Evolutionary conservation across 805 yeast genomes (phyloP).

Genomic region (Saccharomyces kudriavzevii): DNA sequence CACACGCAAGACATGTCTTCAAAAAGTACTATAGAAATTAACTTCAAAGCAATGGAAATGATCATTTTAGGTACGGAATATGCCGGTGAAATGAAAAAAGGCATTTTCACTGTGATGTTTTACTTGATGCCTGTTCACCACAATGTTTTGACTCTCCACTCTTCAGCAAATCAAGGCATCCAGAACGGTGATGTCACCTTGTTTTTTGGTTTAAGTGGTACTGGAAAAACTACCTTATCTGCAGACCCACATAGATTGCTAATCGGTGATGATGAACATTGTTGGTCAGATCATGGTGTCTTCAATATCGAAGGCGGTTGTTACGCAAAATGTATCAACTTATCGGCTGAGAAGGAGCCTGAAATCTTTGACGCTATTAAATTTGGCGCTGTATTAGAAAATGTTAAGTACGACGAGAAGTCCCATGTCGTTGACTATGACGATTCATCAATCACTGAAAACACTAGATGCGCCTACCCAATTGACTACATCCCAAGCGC

Average conservation of each 20-base stretch:
- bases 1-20: conserved; percentile 97
- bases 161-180: conserved; percentile 87
- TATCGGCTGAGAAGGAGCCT: conserved; percentile 88
- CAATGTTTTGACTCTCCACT: conserved; percentile 86
- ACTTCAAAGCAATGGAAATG: conserved; percentile 98
- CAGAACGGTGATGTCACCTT: conserved; percentile 79
- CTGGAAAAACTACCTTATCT: conserved; percentile 95
- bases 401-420: conserved; percentile 73
- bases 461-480: conserved; percentile 98
- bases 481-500: conserved; percentile 95
- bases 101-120: conserved; percentile 98
- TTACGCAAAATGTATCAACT: conserved; percentile 93
- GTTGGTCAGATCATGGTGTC: conserved; percentile 98
- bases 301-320: conserved; percentile 99
- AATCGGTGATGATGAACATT: conserved; percentile 98
- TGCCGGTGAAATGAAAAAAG: conserved; percentile 99
- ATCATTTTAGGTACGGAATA: conserved; percentile 96
- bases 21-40: conserved; percentile 88
- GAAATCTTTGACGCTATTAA: conserved; percentile 92
- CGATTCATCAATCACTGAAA: conserved; percentile 80
- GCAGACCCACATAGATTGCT: conserved; percentile 91
- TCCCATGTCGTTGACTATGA: conserved; percentile 81
- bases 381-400: conserved; percentile 92
- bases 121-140: conserved; percentile 94
- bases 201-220: conserved; percentile 95